These are phyloP conservation scores for Cryptococcus amylolentus DNA, from an alignment of 1,284 basidiomycete species.

Conservation along the genomic window DNA sequence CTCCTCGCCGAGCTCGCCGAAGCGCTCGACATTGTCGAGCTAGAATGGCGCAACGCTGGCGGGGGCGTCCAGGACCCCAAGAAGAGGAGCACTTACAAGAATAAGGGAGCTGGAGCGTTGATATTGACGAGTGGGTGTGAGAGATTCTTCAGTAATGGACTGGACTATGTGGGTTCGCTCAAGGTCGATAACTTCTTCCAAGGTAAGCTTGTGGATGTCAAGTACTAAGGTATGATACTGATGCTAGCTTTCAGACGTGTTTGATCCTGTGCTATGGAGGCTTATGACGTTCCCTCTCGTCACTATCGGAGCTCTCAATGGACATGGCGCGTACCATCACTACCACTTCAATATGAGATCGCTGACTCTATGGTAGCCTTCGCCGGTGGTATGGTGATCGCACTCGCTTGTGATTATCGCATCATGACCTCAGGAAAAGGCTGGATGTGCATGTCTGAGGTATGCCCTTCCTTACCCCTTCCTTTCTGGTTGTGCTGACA, in stretches of 20 bases:
- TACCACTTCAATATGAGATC: not conserved
- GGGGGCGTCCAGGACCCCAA: constrained; percentile 47
- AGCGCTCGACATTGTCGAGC: constrained; percentile 72
- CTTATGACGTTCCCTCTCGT: constrained; percentile 52
- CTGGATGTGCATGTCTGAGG: constrained; percentile 92
- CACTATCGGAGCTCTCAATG: constrained; percentile 83
- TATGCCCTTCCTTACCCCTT: constrained; percentile 31
- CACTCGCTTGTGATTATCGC: constrained; percentile 81
- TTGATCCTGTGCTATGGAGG: constrained; percentile 42
- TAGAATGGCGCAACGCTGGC: constrained; percentile 66
- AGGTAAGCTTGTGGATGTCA: constrained; percentile 52
- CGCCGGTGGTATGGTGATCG: constrained; percentile 77
- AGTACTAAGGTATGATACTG: not conserved
- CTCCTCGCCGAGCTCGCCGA: constrained; percentile 36
- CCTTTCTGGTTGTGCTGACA: not conserved
- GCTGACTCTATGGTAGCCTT: constrained; percentile 55
- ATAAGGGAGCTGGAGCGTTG: constrained; percentile 59
- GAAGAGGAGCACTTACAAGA: constrained; percentile 50
- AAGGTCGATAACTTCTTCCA: constrained; percentile 70
- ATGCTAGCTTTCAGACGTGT: constrained; percentile 36
- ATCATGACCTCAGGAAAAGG: constrained; percentile 79
- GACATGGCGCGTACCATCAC: constrained; percentile 56
- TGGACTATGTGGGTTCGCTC: constrained; percentile 65
- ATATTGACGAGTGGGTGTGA: constrained; percentile 70
- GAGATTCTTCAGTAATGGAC: constrained; percentile 87